Evolutionary conservation across 2,329 filamentous ascomycete species (phyloP).

Genomic region (Nemania serpens): DNA sequence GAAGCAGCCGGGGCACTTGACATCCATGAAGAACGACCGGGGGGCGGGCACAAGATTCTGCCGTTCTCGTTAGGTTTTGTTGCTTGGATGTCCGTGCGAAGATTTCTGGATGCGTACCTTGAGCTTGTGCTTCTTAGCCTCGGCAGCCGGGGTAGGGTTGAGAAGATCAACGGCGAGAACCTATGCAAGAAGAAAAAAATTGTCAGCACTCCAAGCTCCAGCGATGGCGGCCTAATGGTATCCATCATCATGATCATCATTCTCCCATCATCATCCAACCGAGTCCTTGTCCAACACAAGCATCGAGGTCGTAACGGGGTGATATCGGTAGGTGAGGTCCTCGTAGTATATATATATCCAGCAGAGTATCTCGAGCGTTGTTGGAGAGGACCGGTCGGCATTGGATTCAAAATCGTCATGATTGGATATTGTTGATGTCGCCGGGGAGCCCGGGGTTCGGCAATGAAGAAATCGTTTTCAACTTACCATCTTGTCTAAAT

Average conservation of each 20-base stretch:
- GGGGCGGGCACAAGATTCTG: conserved; percentile 93
- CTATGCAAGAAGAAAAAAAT: conserved; percentile 54
- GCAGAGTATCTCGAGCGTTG: neutral
- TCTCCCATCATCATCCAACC: neutral
- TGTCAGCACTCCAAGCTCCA: conserved; percentile 52
- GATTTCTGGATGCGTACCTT: conserved; percentile 70
- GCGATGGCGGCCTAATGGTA: neutral
- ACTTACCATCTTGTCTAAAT: conserved; percentile 74
- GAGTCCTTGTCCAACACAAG: conserved; percentile 2
- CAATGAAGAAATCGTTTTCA: conserved; percentile 22
- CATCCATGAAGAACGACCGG: conserved; percentile 99
- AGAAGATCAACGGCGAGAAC: conserved; percentile 99
- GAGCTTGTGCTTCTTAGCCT: conserved; percentile 99
- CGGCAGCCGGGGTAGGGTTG: conserved; percentile 96
- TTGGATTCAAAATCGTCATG: conserved; percentile 10
- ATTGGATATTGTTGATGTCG: conserved; percentile 21
- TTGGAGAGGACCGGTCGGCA: conserved; percentile 14
- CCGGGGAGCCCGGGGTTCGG: conserved; percentile 1
- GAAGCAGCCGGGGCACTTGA: conserved; percentile 99
- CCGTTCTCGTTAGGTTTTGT: conserved; percentile 31
- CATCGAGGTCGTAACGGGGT: conserved; percentile 6
- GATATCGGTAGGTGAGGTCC: neutral
- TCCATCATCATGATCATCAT: conserved; percentile 3
- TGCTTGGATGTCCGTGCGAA: neutral
- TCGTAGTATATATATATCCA: neutral